These are phyloP conservation scores for Adansonia rubrostipa DNA, from an alignment of 441 rosid genomes.

Conservation along the genomic window DNA sequence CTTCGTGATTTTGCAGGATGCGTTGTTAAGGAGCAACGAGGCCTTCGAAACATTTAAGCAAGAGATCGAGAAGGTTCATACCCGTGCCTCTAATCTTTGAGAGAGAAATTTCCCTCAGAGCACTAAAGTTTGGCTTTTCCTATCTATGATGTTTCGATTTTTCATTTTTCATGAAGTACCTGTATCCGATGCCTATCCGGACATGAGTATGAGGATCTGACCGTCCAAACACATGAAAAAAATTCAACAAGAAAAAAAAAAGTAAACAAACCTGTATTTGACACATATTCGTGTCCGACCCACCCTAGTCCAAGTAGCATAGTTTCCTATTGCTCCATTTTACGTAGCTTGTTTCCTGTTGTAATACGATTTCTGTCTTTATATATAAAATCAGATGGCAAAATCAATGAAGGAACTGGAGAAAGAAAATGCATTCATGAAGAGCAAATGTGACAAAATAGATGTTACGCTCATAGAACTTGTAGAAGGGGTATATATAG, in stretches of 20 bases:
- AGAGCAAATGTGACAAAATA: constrained; percentile 83
- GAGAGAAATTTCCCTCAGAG: background rate
- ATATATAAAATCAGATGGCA: constrained; percentile 57
- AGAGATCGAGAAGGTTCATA: constrained; percentile 83
- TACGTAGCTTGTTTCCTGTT: no score
- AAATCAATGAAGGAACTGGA: constrained; percentile 85
- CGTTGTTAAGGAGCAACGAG: constrained; percentile 84
- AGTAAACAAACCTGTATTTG: background rate
- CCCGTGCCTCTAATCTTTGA: constrained; percentile 2
- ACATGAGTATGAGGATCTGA: background rate
- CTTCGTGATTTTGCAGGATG: constrained; percentile 62
- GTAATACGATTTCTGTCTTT: background rate
- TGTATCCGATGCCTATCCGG: background rate
- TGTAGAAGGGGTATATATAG: constrained; percentile 73
- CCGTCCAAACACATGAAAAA: background rate
- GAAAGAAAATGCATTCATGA: constrained; percentile 81
- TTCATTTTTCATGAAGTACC: background rate
- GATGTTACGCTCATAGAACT: constrained; percentile 78
- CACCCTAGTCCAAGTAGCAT: background rate
- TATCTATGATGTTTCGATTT: background rate
- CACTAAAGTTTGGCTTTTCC: constrained; percentile 6
- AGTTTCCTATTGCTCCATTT: background rate
- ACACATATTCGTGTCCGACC: background rate
- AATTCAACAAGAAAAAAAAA: no score
- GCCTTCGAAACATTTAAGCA: constrained; percentile 92